Evolutionary conservation across 306 rosid species (phyloP).

Genomic region (Cajanus cajan): DNA sequence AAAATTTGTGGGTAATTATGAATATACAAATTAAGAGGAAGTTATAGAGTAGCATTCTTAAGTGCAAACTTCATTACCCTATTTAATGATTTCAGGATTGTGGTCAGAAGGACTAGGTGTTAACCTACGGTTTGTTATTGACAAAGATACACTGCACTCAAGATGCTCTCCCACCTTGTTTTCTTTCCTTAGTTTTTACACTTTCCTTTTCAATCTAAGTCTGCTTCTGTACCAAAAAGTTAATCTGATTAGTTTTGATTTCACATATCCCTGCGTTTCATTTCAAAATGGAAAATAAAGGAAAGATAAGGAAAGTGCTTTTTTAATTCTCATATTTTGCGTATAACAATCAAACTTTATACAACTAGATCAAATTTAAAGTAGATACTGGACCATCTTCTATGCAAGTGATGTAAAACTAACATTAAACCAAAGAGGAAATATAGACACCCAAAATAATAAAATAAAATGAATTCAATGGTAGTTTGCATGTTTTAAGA

Average conservation of each 20-base stretch:
- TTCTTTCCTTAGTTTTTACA: background rate
- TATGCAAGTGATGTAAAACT: background rate
- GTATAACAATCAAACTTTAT: background rate
- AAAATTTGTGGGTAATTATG: background rate
- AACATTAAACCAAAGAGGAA: background rate
- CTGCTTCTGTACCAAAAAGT: background rate
- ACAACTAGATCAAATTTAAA: background rate
- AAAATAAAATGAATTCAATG: background rate
- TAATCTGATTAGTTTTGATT: background rate
- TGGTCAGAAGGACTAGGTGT: background rate
- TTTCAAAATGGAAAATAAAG: background rate
- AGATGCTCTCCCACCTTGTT: background rate
- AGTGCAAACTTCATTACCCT: background rate
- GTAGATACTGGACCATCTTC: background rate
- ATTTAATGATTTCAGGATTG: background rate
- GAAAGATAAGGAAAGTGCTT: background rate
- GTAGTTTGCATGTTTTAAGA: background rate
- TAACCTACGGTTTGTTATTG: background rate
- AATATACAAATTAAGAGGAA: background rate
- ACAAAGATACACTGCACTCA: background rate
- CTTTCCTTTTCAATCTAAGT: background rate
- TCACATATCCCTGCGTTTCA: background rate
- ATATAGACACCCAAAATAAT: background rate
- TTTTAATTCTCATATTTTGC: background rate
- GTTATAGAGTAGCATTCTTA: background rate